Evolutionary conservation across 2,329 filamentous ascomycete species (phyloP), one percentile per base, ranked within the genome.

Genomic region (Alternaria novae-zelandiae): DNA sequence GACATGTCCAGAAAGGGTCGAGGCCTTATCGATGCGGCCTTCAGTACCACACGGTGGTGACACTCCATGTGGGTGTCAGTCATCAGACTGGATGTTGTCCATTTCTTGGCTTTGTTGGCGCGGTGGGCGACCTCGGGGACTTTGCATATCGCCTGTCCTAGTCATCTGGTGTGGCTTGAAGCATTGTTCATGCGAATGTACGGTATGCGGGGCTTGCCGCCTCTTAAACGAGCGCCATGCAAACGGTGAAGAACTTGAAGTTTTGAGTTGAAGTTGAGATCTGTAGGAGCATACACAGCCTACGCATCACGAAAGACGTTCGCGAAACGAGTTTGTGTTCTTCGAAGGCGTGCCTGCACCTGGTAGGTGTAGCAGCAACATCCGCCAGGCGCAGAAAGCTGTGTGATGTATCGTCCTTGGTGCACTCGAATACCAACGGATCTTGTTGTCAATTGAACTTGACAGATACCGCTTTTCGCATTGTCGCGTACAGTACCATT

Each of bases 401-500:
- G 32, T 0, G 15, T 2, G 15, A 17, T 2, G 32, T 4, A 41
- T 3, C 1, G 32, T 41, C 32, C 32, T 41, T 6, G 4, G 20
- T 21, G 47, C 26, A 1, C 26, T 2, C 0, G 26, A 20, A 6
- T 2, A 51, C 11, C 26, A 6, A 51, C n/a, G 17, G 6, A 11
- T 15, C 21, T 15, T 4, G 2, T 3, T 54, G 30, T 28, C 0
- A 15, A n/a, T 12, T 5, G 51, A 17, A 21, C 28, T 43, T 13
- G 21, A n/a, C 4, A 9, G 36, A 21, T 43, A 26, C 6, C n/a
- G 32, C 28, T 41, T 6, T 50, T 64, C 41, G 45, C 45, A 32
- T 56, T 15, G 53, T 70, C 58, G 62, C 59, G 56, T 61, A 50
- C 44, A 36, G 21, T 21, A 41, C 53, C 45, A 12, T 45, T 20